phyloP scores from a whole-genome alignment of 2,329 filamentous ascomycete species.

The Onygena corvina region DNA sequence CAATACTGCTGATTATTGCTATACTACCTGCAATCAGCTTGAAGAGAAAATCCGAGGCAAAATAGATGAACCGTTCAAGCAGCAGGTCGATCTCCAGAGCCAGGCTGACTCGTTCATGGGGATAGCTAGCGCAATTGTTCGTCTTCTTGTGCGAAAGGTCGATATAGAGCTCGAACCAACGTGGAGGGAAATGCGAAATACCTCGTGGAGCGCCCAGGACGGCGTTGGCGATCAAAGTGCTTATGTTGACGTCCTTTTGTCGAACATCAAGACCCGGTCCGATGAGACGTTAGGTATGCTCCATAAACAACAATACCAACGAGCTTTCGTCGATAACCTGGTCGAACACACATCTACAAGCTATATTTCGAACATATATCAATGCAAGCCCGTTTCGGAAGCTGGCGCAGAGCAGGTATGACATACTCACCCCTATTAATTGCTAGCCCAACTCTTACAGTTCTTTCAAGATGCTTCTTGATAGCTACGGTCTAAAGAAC shows the following conservation, averaged over 20 bases:
- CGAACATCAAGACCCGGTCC: constrained; percentile 57
- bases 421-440: neutral
- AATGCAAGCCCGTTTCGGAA: constrained; percentile 82
- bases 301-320: constrained; percentile 83
- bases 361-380: constrained; percentile 74
- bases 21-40: constrained; percentile 79
- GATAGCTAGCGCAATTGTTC: constrained; percentile 76
- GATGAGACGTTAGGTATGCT: constrained; percentile 64
- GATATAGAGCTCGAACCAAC: constrained; percentile 70
- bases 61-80: constrained; percentile 65
- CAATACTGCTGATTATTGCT: constrained; percentile 97
- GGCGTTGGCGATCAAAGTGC: constrained; percentile 85
- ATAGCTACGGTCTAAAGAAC: constrained; percentile 61
- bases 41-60: constrained; percentile 89
- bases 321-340: constrained; percentile 92
- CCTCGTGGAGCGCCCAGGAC: constrained; percentile 87
- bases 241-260: constrained; percentile 73
- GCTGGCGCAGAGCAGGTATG: constrained; percentile 79
- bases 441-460: neutral
- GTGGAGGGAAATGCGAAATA: constrained; percentile 97
- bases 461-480: constrained; percentile 65
- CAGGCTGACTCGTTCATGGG: constrained; percentile 94
- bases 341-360: constrained; percentile 71
- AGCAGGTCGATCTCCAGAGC: constrained; percentile 74
- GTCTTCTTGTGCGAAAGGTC: constrained; percentile 70